phyloP scores from a whole-genome alignment of 495 filamentous ascomycete genomes.

The Penicillium taxi region DNA sequence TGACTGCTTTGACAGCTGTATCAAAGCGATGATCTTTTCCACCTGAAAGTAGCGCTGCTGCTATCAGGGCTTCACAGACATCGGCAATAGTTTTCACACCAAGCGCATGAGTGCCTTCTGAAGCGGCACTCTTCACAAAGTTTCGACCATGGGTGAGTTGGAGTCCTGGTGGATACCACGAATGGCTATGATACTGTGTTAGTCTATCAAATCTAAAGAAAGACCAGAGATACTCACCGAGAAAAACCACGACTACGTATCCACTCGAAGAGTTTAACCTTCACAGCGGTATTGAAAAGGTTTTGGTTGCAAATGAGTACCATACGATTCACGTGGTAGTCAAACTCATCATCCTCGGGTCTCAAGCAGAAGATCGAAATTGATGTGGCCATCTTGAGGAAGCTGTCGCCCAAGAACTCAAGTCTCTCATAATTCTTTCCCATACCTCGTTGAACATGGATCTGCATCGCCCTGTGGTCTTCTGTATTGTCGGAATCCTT shows the following conservation, averaged over 20 bases:
- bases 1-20: constrained; percentile 77
- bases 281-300: constrained; percentile 64
- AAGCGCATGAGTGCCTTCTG: constrained; percentile 54
- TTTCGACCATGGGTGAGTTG: constrained; percentile 55
- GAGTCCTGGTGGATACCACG: constrained; percentile 79
- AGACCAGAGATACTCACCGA: constrained; percentile 35
- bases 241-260: constrained; percentile 79
- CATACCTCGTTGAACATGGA: constrained; percentile 83
- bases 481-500: constrained; percentile 91
- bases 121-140: constrained; percentile 43
- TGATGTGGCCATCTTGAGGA: constrained; percentile 92
- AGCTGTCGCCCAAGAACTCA: constrained; percentile 89
- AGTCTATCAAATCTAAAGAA: not conserved
- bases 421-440: constrained; percentile 94
- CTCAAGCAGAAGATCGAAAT: constrained; percentile 70
- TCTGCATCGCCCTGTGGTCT: constrained; percentile 59
- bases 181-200: constrained; percentile 18
- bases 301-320: constrained; percentile 86
- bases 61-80: constrained; percentile 92
- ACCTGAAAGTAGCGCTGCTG: constrained; percentile 68
- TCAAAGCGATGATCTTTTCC: constrained; percentile 56
- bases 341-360: constrained; percentile 73
- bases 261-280: constrained; percentile 60
- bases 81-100: constrained; percentile 93
- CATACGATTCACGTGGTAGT: constrained; percentile 90